Conservation (phyloP, 495 filamentous ascomycete species). For the Aspergillus biplanus region DNA sequence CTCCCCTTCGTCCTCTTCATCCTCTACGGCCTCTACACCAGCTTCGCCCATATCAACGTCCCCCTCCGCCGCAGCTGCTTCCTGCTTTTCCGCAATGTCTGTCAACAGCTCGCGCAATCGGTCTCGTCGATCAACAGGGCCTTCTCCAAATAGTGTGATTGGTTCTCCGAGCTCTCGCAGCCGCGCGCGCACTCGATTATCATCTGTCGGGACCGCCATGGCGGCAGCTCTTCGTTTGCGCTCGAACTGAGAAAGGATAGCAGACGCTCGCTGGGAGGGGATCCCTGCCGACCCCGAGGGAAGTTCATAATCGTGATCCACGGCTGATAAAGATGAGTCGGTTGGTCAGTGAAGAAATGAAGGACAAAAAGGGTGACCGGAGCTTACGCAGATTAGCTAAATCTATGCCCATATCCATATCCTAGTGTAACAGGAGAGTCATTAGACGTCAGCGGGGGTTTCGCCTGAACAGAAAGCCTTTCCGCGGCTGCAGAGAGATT, state of each 20-base stretch:
- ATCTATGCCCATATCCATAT: conserved; percentile 71
- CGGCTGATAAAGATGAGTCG: conserved; percentile 49
- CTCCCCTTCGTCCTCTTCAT: conserved; percentile 64
- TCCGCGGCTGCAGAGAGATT: conserved; percentile 31
- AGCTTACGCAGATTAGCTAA: conserved; percentile 79
- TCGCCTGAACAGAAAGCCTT: conserved; percentile 30
- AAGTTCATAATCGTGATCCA: conserved; percentile 85
- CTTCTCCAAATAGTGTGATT: conserved; percentile 94
- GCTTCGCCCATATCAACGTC: conserved; percentile 61
- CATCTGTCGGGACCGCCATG: conserved; percentile 94
- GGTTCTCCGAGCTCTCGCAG: conserved; percentile 87
- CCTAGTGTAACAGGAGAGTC: conserved; percentile 37
- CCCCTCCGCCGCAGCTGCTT: conserved; percentile 59
- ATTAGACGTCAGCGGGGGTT: conserved; percentile 30
- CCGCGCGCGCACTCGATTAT: conserved; percentile 78
- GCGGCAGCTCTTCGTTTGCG: conserved; percentile 85
- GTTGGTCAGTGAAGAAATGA: not conserved
- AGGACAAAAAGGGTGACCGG: not conserved
- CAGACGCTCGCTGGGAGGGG: conserved; percentile 85
- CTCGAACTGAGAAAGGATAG: conserved; percentile 86
- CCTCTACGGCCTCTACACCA: conserved; percentile 41
- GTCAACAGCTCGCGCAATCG: conserved; percentile 81
- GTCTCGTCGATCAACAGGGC: conserved; percentile 82
- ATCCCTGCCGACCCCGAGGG: conserved; percentile 73
- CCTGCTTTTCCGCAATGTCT: conserved; percentile 66